Conservation (phyloP, 352 stramenopile species). For the Phytopythium helicoides region DNA sequence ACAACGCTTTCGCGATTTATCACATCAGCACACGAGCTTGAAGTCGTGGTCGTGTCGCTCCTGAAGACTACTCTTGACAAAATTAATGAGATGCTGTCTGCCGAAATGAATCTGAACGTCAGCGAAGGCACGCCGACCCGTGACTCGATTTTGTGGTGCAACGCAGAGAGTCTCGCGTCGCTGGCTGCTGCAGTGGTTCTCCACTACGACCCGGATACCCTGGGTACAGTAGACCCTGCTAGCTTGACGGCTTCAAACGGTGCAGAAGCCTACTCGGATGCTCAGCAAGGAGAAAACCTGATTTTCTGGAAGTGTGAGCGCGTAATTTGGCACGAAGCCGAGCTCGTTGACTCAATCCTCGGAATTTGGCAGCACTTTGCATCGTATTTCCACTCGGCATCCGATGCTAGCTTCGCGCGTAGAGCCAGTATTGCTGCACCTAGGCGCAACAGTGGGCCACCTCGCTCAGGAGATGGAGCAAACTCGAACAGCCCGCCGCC, state of each 20-base stretch:
- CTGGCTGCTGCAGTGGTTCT: constrained; percentile 72
- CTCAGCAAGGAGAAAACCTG: constrained; percentile 14
- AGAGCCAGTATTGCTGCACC: constrained; percentile 43
- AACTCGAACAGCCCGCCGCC: constrained; percentile 47
- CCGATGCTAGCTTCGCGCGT: constrained; percentile 74
- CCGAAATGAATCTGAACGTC: constrained; percentile 61
- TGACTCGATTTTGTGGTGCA: constrained; percentile 76
- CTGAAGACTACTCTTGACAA: constrained; percentile 75
- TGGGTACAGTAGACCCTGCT: constrained; percentile 52
- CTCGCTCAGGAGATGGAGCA: constrained; percentile 21
- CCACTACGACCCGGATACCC: constrained; percentile 78
- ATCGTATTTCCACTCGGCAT: constrained; percentile 66
- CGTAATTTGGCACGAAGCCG: constrained; percentile 68
- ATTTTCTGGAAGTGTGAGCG: constrained; percentile 82
- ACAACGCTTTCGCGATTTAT: constrained; percentile 69
- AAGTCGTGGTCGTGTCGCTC: constrained; percentile 69
- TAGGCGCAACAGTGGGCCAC: constrained; percentile 18
- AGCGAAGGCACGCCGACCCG: constrained; percentile 63
- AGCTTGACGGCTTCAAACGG: constrained; percentile 1
- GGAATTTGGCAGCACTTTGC: constrained; percentile 82
- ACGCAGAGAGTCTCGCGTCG: constrained; percentile 74
- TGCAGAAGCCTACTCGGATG: constrained; percentile 5
- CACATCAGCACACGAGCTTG: constrained; percentile 50
- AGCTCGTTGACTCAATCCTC: constrained; percentile 74
- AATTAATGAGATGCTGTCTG: constrained; percentile 72